Base-by-base conservation (phyloP, 257 asterid genomes). In the Nicotiana undulata region DNA sequence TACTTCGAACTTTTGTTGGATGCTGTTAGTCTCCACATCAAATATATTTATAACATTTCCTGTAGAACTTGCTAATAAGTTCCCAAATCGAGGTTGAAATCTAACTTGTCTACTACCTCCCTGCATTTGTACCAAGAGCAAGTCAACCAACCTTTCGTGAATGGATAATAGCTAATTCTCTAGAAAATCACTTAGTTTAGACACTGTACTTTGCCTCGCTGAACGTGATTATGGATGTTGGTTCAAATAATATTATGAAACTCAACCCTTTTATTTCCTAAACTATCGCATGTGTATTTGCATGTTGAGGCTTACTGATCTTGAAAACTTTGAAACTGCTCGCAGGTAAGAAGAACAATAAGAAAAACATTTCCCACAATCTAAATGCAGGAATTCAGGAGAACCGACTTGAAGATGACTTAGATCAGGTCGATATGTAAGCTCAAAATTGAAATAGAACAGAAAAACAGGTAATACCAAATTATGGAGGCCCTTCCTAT, bases 51-150 rank as follows among this genome's bases (percentile, higher is more conserved):
- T 82, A 22, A 77, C 40, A n/a, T 89, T 90, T 56, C 90, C 86
- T 2, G 65, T 44, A 17, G 87, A 83, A 46, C 87, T 83, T 32
- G 94, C 94, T 83, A 86, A 74, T 64, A 85, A 58, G 67, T 75
- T 77, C 75, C 89, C 90, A 0, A 9, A 52, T 44, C 55, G 87
- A 29, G 91, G 87, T 80, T 89, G 89, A 84, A 89, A 87, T 82
- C 94, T 87, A 58, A 86, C 86, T 79, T 76, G 86, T 79, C 51
- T 80, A 56, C 86, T 84, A 20, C 79, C 92, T 82, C 92, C 94
- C 92, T 90, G 83, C 12, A 70, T 78, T 87, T 55, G 40, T 75
- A 66, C 79, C 70, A 49, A 52, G 49, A 18, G 26, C 76, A 66
- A 24, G 40, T 56, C 59, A 82, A 82, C 58, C 67, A 70, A 81